Base-by-base conservation (phyloP, 2,329 filamentous ascomycete species). In the Aspergillus proliferans region DNA sequence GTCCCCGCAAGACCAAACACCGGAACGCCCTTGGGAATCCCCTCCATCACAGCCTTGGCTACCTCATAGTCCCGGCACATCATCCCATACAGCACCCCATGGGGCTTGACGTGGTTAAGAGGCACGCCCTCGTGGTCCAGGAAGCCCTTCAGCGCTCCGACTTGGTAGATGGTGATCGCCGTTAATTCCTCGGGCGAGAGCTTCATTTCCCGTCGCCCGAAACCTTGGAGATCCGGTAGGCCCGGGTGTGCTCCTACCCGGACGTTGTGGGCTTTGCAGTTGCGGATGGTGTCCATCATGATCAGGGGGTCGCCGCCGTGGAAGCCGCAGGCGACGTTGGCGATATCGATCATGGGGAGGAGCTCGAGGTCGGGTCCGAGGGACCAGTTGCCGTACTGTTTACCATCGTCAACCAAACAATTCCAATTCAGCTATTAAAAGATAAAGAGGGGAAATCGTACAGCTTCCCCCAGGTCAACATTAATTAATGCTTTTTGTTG, bases 191-290 rank as follows among this genome's bases (percentile, higher is more conserved):
- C 77, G 1, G 78, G 72, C 1, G 72, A 67, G 57, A 85, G 72
- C 41, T 79, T 77, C 63, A 86, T 84, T 52, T 81, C 76, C 15
- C 83, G 74, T 2, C 83, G 71, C 2, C 83, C 83, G 56, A 86
- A 86, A 7, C 83, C 83, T 65, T 81, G 75, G 19, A 84, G 72
- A 60, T 86, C 83, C n/a, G 79, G 81, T 0, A 85, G 70, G 1
- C 82, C 81, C 0, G 83, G 83, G 56, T 86, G 83, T 0, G 83
- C 83, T 6, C 83, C 83, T 5, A 80, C 68, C 45, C 71, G 73
- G 52, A 85, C 75, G 49, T 72, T 72, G 63, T 82, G 75, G 39
- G 73, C 61, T 64, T 83, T 84, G 66, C 79, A 82, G 15, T 76
- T 70, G 8, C 68, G 70, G 9, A 85, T 76, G 0, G 81, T 85